Evolutionary conservation across 148 eudicot genomes (phyloP), one percentile per base, ranked within the genome.

Genomic region (Chenopodium album): DNA sequence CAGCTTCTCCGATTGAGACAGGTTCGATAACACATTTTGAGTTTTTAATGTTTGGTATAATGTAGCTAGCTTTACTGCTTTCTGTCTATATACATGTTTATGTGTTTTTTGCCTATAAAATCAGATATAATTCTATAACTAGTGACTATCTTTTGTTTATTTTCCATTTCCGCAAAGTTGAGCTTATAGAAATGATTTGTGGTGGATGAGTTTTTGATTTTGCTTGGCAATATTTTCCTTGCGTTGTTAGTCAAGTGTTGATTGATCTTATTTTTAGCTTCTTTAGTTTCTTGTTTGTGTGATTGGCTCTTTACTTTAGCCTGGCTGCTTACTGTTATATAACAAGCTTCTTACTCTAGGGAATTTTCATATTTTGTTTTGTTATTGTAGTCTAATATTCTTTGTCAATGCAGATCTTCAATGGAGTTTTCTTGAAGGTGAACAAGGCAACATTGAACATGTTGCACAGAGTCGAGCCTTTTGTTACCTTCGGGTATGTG

Each of bases 391-490:
- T 52, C 48, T 48, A 4, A 13, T 47, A 23, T 31, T 1, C 48
- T 9, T 66, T 66, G 6, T 5, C 52, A 28, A 14, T 48, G 69
- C 93, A 94, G 98, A 94, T 94, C 68, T 94, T 94, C 85, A 94
- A 94, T 65, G 97, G 97, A 34, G 98, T 94, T 66, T 92, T 92
- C 80, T 79, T 92, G 82, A 92, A 91, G 84, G 93, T 91, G 44
- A 92, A 94, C 91, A 91, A 89, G 81, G 94, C 94, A 17, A 94
- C 98, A 8, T 41, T 92, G 82, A 94, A 94, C 84, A 94, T 94
- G 98, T 84, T 94, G 81, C 94, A 89, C 89, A 86, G 92, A 84
- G 98, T 94, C 66, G 98, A 94, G 85, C 96, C 98, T 28, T 94
- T 90, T 79, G 98, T 94, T 37, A 94, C 98, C 14, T 94, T 46